A percentile compares a stretch with the other conserved stretches of the same genome.
phyloP scores from a whole-genome alignment of 1,139 yeast species.

The Magnusiomyces fungicola region DNA sequence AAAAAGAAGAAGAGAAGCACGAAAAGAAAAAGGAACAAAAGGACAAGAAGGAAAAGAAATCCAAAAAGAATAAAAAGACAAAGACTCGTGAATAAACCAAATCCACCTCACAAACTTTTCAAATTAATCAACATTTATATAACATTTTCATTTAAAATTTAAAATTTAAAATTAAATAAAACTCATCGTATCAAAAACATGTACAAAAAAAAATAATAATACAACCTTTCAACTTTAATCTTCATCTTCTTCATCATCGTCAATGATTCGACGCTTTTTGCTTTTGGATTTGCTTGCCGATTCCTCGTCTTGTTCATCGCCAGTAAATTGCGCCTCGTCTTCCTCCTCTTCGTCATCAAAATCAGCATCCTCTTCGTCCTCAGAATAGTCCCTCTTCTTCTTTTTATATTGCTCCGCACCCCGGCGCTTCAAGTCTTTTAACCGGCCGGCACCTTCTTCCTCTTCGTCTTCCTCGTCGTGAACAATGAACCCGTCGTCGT shows the following conservation, averaged over 20 bases:
- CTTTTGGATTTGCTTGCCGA: conserved; percentile 14
- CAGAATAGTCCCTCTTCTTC: conserved; percentile 24
- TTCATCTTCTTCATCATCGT: conserved; percentile 49
- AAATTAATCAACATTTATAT: no score
- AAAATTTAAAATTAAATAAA: no score
- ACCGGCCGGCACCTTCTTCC: conserved; percentile 54
- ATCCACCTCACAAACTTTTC: no score
- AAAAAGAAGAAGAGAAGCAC: no score
- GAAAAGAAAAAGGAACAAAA: no score
- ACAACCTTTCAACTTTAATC: no score
- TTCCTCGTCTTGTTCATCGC: conserved; percentile 11
- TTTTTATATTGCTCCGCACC: conserved; percentile 46
- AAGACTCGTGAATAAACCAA: no score
- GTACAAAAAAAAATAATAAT: no score
- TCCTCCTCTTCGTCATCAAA: conserved; percentile 25
- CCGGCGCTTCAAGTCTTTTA: conserved; percentile 51
- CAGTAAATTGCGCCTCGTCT: conserved; percentile 30
- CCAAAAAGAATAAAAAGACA: no score
- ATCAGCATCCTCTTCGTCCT: conserved; percentile 25
- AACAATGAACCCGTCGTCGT: conserved; percentile 45
- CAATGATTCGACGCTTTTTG: conserved; percentile 41
- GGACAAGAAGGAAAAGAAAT: no score
- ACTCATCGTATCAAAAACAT: no score
- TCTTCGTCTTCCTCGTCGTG: conserved; percentile 45
- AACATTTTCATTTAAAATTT: no score